Evolutionary conservation across 192 early-diverging fungal species (phyloP).

Genomic region (Backusella australiensis): DNA sequence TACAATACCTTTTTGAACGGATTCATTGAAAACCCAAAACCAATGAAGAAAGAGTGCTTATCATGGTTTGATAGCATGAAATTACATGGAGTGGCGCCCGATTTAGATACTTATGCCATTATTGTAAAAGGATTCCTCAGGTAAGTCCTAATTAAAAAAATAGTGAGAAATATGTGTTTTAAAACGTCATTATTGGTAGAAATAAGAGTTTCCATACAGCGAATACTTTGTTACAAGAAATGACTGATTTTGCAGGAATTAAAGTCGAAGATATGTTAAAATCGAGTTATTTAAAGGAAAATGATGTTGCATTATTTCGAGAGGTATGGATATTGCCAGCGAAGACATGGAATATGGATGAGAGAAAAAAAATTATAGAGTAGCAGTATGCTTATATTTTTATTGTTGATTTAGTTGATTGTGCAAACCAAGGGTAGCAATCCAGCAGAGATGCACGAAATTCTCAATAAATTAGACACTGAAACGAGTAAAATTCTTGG

Average conservation of each 20-base stretch:
- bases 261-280: conserved; percentile 25
- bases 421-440: conserved; percentile 6
- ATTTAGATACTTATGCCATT: conserved; percentile 74
- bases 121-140: conserved; percentile 68
- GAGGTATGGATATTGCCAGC: conserved; percentile 26
- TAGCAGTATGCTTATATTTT: not conserved
- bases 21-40: conserved; percentile 52
- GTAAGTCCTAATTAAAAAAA: conserved; percentile 33
- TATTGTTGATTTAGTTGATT: conserved; percentile 20
- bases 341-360: not conserved
- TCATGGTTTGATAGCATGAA: conserved; percentile 73
- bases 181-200: conserved; percentile 23
- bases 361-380: not conserved
- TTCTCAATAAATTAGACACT: conserved; percentile 25
- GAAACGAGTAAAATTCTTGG: conserved; percentile 16
- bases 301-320: conserved; percentile 43
- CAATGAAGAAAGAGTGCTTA: conserved; percentile 54
- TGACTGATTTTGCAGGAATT: conserved; percentile 33
- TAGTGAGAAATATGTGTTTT: conserved; percentile 4
- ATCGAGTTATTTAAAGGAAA: conserved; percentile 39
- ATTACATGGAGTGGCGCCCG: conserved; percentile 54
- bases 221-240: conserved; percentile 45
- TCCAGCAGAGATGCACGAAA: conserved; percentile 30
- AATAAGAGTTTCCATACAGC: conserved; percentile 42
- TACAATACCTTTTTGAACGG: conserved; percentile 86